phyloP scores from a whole-genome alignment of 306 rosid species.

The Ormosia semicastrata region DNA sequence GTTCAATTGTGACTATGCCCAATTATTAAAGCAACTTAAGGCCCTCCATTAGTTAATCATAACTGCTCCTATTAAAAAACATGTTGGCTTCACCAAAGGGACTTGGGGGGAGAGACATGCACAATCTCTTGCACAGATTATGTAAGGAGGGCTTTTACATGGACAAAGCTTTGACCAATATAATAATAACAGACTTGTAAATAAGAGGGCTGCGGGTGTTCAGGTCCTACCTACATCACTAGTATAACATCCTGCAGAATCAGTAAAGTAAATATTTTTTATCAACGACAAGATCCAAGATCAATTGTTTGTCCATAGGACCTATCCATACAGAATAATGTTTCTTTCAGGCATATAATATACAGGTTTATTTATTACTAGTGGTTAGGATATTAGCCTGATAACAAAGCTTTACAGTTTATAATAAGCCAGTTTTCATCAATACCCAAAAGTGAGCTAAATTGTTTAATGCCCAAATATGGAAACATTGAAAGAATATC shows the following conservation, averaged over 20 bases:
- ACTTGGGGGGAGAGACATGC: neutral
- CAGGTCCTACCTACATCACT: neutral
- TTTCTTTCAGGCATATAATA: neutral
- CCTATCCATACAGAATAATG: neutral
- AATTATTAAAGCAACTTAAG: constrained; percentile 20
- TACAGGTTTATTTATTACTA: neutral
- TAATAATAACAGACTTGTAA: neutral
- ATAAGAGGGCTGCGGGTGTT: neutral
- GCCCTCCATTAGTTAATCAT: neutral
- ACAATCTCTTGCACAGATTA: neutral
- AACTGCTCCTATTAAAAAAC: neutral
- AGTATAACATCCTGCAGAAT: neutral
- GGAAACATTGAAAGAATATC: neutral
- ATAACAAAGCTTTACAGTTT: neutral
- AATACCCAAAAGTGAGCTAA: neutral
- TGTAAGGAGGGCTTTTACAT: neutral
- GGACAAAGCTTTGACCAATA: neutral
- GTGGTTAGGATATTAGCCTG: neutral
- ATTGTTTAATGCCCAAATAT: neutral
- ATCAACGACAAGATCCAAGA: constrained; percentile 27
- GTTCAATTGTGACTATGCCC: constrained; percentile 12
- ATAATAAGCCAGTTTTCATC: neutral
- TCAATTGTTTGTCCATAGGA: neutral
- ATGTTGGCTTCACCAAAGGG: neutral
- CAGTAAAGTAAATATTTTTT: neutral